phyloP scores from a whole-genome alignment of 2,329 filamentous ascomycete species.

The Phyllosticta citriasiana region DNA sequence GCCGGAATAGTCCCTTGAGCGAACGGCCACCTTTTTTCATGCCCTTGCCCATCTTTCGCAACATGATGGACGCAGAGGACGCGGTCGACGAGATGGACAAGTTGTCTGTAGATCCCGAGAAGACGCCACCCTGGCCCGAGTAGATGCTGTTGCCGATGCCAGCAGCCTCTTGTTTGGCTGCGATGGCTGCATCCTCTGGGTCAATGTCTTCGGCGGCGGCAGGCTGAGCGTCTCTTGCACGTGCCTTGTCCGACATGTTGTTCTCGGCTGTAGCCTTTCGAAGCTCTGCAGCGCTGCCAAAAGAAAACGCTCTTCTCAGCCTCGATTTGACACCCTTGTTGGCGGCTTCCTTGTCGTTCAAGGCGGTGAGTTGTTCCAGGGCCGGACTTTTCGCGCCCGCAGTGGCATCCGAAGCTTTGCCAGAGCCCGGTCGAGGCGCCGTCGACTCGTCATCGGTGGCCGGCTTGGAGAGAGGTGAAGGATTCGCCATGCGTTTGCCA shows the following conservation, averaged over 20 bases:
- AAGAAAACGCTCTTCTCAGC: constrained; percentile 85
- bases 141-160: constrained; percentile 94
- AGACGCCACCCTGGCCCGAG: constrained; percentile 76
- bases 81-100: constrained; percentile 83
- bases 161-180: constrained; percentile 80
- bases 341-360: constrained; percentile 63
- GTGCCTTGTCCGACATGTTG: background rate
- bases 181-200: constrained; percentile 77
- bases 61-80: constrained; percentile 84
- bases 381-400: constrained; percentile 52
- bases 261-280: constrained; percentile 62
- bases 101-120: constrained; percentile 88
- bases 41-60: constrained; percentile 97
- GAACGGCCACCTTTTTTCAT: constrained; percentile 91
- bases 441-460: constrained; percentile 24
- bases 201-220: constrained; percentile 31
- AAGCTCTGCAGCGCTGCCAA: constrained; percentile 89
- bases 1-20: constrained; percentile 85
- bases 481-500: constrained; percentile 31
- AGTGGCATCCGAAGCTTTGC: constrained; percentile 10
- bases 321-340: constrained; percentile 77
- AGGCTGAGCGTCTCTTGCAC: constrained; percentile 23
- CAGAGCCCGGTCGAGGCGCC: constrained; percentile 14
- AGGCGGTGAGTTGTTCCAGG: constrained; percentile 73
- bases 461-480: constrained; percentile 39